Conservation (phyloP, 768 basidiomycete genomes). For the Fomitopsis serialis region DNA sequence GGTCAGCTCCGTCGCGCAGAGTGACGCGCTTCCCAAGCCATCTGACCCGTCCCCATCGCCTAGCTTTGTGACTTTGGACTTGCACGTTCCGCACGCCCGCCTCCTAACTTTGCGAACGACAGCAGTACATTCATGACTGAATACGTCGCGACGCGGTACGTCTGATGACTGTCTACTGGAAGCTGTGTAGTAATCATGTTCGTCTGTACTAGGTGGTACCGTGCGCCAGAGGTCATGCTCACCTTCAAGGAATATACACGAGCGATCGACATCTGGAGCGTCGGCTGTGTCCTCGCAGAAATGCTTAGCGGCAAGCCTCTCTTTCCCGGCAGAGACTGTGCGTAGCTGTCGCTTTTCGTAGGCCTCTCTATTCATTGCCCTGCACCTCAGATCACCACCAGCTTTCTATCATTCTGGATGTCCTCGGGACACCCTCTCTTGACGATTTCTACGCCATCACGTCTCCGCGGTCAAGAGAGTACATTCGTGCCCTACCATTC, state of each 20-base stretch:
- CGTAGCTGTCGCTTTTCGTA: background rate
- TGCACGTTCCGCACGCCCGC: conserved; percentile 72
- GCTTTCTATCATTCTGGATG: conserved; percentile 90
- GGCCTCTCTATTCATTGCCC: background rate
- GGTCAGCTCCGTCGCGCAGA: conserved; percentile 31
- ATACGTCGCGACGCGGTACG: conserved; percentile 89
- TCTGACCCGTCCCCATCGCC: background rate
- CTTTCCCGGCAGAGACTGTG: conserved; percentile 88
- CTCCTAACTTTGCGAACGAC: conserved; percentile 67
- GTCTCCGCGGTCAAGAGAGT: conserved; percentile 86
- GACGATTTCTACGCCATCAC: conserved; percentile 99
- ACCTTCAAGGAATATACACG: conserved; percentile 91
- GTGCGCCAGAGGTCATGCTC: conserved; percentile 97
- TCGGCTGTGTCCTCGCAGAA: conserved; percentile 88
- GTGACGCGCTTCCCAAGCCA: background rate
- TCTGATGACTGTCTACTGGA: too few relatives aligned
- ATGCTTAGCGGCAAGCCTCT: conserved; percentile 98
- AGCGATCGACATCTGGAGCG: conserved; percentile 89
- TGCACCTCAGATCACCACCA: conserved; percentile 75
- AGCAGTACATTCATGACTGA: conserved; percentile 84
- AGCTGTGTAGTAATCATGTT: too few relatives aligned
- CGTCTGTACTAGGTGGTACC: conserved; percentile 86
- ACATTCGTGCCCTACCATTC: conserved; percentile 95
- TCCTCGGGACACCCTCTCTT: conserved; percentile 92
- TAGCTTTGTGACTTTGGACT: conserved; percentile 87